Conservation (phyloP, 225 moss, liverwort and hornwort genomes). For the Marchantia paleacea region DNA sequence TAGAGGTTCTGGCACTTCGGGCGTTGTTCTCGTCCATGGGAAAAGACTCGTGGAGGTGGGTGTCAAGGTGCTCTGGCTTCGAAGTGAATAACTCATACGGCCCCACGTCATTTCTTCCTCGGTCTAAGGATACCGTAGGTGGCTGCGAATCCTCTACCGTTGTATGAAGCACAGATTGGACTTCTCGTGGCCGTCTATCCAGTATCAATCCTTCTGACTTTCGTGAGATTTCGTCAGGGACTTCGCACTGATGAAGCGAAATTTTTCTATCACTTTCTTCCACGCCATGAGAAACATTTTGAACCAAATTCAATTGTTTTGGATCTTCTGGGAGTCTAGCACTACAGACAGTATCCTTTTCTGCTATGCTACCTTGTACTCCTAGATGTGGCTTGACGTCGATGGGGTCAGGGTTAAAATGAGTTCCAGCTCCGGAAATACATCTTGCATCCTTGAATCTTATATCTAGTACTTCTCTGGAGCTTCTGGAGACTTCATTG, state of each 20-base stretch:
- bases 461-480: not conserved
- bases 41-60: no score
- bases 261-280: not conserved
- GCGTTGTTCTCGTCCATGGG: not conserved
- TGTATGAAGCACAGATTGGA: not conserved
- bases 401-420: not conserved
- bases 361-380: not conserved
- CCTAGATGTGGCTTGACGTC: not conserved
- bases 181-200: not conserved
- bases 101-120: not conserved
- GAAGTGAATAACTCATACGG: not conserved
- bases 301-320: not conserved
- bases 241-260: not conserved
- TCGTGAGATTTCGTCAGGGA: not conserved
- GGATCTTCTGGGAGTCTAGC: not conserved
- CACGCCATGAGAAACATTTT: not conserved
- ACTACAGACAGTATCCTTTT: not conserved
- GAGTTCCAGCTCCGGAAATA: not conserved
- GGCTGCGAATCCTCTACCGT: not conserved
- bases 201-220: not conserved
- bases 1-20: not conserved
- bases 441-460: not conserved
- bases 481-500: not conserved
- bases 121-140: not conserved
- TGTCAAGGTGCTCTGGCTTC: not conserved